phyloP scores from a whole-genome alignment of 441 rosid genomes.

The Aleurites moluccanus region DNA sequence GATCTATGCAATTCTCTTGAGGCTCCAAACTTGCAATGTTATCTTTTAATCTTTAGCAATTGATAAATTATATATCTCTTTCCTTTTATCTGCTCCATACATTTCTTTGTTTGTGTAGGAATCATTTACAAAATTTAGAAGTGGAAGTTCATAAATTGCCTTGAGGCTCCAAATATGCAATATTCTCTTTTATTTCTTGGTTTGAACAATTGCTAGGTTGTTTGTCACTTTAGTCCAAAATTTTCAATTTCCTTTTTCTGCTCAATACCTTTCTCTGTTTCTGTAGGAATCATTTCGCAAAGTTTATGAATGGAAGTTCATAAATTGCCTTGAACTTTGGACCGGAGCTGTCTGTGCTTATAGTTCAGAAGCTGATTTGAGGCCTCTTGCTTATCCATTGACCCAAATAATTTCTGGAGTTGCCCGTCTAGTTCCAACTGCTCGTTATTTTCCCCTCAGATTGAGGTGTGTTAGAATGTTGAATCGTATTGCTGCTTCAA shows the following conservation, averaged over 20 bases:
- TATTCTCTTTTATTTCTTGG: not conserved
- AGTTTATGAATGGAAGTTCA: conserved; percentile 96
- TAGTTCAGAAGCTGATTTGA: conserved; percentile 68
- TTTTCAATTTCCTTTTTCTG: not conserved
- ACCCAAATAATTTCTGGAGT: conserved; percentile 86
- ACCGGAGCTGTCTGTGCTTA: conserved; percentile 86
- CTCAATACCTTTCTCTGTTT: conserved; percentile 5
- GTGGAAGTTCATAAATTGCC: conserved; percentile 93
- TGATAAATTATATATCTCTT: not conserved
- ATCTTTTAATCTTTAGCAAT: not conserved
- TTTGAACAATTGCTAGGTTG: not conserved
- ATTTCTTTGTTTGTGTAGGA: conserved; percentile 46
- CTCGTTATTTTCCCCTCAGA: conserved; percentile 89
- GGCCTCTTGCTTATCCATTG: conserved; percentile 89
- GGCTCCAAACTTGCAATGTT: not conserved
- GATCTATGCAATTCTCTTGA: not conserved
- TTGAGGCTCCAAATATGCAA: conserved; percentile 42
- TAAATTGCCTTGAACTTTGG: conserved; percentile 96
- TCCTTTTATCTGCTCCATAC: not conserved
- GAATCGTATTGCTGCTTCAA: too few relatives aligned
- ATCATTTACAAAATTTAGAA: conserved; percentile 89
- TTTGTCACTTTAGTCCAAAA: not conserved
- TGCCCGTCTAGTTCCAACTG: conserved; percentile 88
- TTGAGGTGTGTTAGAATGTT: too few relatives aligned
- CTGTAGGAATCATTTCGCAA: conserved; percentile 80